Evolutionary conservation across 1,284 basidiomycete genomes (phyloP).

Genomic region (Tausonia pullulans): DNA sequence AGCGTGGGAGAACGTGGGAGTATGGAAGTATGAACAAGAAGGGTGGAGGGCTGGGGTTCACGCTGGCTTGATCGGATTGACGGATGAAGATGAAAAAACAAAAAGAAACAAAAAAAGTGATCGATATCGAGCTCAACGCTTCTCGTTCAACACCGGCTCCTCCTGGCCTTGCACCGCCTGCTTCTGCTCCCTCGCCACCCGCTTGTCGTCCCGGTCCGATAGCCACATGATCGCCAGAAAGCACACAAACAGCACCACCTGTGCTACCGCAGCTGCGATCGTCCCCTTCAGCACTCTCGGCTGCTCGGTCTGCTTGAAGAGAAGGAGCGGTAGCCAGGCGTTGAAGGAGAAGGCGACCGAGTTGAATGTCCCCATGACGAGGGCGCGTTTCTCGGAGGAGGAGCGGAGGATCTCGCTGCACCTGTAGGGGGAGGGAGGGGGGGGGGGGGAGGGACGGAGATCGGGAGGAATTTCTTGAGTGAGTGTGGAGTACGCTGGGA

Average conservation of each 20-base stretch:
- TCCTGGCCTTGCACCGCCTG: not conserved
- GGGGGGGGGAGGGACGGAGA: too few species aligned
- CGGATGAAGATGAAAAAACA: too few species aligned
- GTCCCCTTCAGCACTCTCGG: conserved; percentile 22
- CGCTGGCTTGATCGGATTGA: too few species aligned
- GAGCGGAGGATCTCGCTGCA: conserved; percentile 21
- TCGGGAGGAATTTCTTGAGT: too few species aligned
- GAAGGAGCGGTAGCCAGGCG: conserved; percentile 23
- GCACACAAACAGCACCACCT: not conserved
- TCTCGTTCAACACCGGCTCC: not conserved
- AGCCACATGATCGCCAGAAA: not conserved
- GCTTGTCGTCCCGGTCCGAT: not conserved
- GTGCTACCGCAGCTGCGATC: conserved; percentile 19
- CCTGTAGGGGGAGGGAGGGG: not conserved
- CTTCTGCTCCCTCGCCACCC: not conserved
- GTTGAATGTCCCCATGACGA: conserved; percentile 23
- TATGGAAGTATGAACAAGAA: conserved; percentile 12
- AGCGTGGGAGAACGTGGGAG: conserved; percentile 10
- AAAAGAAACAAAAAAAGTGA: too few species aligned
- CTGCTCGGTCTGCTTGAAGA: conserved; percentile 24
- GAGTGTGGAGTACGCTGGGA: not conserved
- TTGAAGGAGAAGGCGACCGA: conserved; percentile 22
- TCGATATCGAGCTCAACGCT: too few species aligned
- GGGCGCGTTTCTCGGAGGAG: conserved; percentile 20
- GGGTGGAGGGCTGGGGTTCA: conserved; percentile 8